phyloP scores from a whole-genome alignment of 1,284 basidiomycete genomes.

The Coniferiporia sulphurascens region DNA sequence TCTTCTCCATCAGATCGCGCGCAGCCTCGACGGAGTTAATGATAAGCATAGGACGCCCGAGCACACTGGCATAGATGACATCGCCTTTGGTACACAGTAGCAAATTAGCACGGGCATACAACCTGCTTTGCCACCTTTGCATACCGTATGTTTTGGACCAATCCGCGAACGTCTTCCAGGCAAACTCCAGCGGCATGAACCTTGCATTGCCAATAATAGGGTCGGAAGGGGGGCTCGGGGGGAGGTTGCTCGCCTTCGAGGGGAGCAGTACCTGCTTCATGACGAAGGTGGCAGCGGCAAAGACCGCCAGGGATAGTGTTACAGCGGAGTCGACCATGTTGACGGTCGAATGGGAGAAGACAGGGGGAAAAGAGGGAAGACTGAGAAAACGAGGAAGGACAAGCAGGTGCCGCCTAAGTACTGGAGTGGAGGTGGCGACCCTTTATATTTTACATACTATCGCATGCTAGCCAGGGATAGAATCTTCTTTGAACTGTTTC shows the following conservation, averaged over 20 bases:
- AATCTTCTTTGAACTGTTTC: neutral
- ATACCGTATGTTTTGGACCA: constrained; percentile 32
- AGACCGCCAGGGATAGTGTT: neutral
- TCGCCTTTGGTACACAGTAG: constrained; percentile 1
- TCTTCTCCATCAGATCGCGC: constrained; percentile 37
- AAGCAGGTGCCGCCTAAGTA: neutral
- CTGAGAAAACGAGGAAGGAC: neutral
- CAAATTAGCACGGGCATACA: neutral
- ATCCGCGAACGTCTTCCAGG: constrained; percentile 28
- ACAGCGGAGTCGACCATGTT: constrained; percentile 3
- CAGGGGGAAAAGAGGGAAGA: neutral
- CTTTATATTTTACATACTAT: no score
- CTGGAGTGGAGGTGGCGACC: neutral
- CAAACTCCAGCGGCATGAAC: constrained; percentile 27
- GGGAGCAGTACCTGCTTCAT: neutral
- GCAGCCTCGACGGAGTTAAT: constrained; percentile 33
- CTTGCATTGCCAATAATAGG: constrained; percentile 31
- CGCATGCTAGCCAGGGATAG: no score
- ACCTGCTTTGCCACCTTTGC: neutral
- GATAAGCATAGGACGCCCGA: constrained; percentile 33
- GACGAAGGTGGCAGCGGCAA: neutral
- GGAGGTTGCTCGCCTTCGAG: constrained; percentile 11
- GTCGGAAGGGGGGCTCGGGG: constrained; percentile 32
- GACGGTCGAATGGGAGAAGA: neutral
- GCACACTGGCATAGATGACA: constrained; percentile 32